Evolutionary conservation across 1,284 basidiomycete genomes (phyloP).

Genomic region (Phlebopus sp.): DNA sequence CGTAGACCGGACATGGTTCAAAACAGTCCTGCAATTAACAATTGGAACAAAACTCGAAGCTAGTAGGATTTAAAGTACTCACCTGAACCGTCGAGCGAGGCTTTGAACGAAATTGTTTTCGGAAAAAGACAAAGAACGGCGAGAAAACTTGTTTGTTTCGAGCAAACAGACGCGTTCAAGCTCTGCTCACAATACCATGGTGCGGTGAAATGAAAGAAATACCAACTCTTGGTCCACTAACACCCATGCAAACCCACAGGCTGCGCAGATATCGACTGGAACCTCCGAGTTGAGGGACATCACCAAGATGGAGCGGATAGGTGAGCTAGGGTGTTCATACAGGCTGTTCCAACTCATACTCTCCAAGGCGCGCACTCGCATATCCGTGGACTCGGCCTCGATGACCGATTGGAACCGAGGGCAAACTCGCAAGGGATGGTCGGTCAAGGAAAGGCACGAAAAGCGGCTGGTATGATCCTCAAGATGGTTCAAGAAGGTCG

Average conservation of each 20-base stretch:
- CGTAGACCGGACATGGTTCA: conserved; percentile 20
- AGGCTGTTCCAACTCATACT: conserved; percentile 7
- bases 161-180: conserved; percentile 34
- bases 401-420: conserved; percentile 87
- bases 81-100: background rate
- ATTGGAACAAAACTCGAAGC: background rate
- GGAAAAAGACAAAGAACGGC: background rate
- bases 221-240: conserved; percentile 8
- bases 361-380: conserved; percentile 93
- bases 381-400: conserved; percentile 91
- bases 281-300: conserved; percentile 82
- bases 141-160: conserved; percentile 29
- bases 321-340: conserved; percentile 37
- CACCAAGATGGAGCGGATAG: conserved; percentile 96
- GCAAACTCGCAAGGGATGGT: conserved; percentile 94
- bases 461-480: conserved; percentile 95
- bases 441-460: conserved; percentile 91
- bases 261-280: conserved; percentile 69
- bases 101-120: conserved; percentile 1
- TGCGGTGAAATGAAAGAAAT: conserved; percentile 6
- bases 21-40: background rate
- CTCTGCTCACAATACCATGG: conserved; percentile 21
- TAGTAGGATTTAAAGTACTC: no score
- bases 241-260: conserved; percentile 34
- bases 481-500: conserved; percentile 97